These are phyloP conservation scores for Alternaria dauci DNA, from an alignment of 2,329 filamentous ascomycete species.

Conservation along the genomic window DNA sequence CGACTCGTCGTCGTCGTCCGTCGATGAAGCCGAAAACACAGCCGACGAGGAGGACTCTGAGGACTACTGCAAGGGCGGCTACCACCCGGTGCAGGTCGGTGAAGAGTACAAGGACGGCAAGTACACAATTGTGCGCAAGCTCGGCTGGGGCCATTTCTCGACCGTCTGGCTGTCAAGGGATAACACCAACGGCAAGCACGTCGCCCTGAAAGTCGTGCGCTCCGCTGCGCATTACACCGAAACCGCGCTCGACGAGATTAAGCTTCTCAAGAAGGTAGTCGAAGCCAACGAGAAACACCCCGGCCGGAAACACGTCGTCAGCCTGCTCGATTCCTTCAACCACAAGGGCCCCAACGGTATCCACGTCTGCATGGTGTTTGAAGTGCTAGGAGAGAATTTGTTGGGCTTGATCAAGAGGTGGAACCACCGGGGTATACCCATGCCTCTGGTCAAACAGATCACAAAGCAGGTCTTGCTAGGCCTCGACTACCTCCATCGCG, in stretches of 20 bases:
- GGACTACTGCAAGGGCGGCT: slow-evolving; percentile 99
- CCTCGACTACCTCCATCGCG: slow-evolving; percentile 93
- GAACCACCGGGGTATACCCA: slow-evolving; percentile 97
- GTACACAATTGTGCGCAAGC: slow-evolving; percentile 94
- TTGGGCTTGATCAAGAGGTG: slow-evolving; percentile 96
- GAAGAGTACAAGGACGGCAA: slow-evolving; percentile 98
- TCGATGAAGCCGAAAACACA: slow-evolving; percentile 86
- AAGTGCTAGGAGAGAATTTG: slow-evolving; percentile 94
- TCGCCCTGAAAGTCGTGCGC: slow-evolving; percentile 96
- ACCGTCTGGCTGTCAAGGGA: slow-evolving; percentile 89
- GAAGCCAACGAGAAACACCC: slow-evolving; percentile 94
- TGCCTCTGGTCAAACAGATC: slow-evolving; percentile 97
- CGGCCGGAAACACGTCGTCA: slow-evolving; percentile 93
- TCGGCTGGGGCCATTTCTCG: slow-evolving; percentile 99
- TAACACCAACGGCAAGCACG: slow-evolving; percentile 88
- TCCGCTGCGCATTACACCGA: slow-evolving; percentile 99
- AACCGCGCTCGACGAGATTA: slow-evolving; percentile 98
- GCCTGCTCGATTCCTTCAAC: slow-evolving; percentile 94
- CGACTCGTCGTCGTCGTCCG: slow-evolving; percentile 77
- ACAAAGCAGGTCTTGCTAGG: slow-evolving; percentile 97
- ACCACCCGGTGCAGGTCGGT: slow-evolving; percentile 92
- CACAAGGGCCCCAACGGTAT: slow-evolving; percentile 96
- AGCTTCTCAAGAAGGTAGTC: slow-evolving; percentile 95
- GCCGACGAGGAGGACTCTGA: slow-evolving; percentile 98
- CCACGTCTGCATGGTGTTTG: slow-evolving; percentile 99